Evolutionary conservation across 305 asterid species (phyloP).

Genomic region (Fraxinus latifolia): DNA sequence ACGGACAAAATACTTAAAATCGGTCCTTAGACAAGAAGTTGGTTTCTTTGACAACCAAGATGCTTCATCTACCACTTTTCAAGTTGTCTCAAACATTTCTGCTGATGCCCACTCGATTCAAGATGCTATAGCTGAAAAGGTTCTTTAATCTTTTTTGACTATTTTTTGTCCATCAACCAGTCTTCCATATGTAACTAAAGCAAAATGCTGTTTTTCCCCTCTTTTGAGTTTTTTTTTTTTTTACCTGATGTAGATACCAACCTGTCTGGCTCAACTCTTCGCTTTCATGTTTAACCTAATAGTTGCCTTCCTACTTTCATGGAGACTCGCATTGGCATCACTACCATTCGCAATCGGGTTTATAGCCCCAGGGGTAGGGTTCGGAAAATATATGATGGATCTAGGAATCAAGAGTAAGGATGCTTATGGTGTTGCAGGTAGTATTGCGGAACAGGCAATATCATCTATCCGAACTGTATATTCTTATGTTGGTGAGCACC

Average conservation of each 20-base stretch:
- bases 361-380: conserved; percentile 56
- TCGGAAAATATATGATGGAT: conserved; percentile 59
- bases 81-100: conserved; percentile 64
- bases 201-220: background rate
- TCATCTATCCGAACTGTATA: conserved; percentile 74
- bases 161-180: background rate
- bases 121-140: conserved; percentile 80
- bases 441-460: conserved; percentile 59
- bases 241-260: conserved; percentile 59
- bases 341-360: conserved; percentile 58
- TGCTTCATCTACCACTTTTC: conserved; percentile 58
- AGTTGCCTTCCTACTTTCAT: conserved; percentile 65
- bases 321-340: conserved; percentile 72
- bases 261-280: conserved; percentile 51
- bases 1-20: conserved; percentile 40
- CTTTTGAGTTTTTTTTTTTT: background rate
- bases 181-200: background rate
- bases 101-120: conserved; percentile 66
- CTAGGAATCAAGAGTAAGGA: conserved; percentile 50
- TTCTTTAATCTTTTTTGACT: background rate
- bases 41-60: conserved; percentile 62
- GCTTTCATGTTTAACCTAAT: conserved; percentile 46
- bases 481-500: conserved; percentile 63
- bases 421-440: conserved; percentile 59
- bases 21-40: conserved; percentile 66